Evolutionary conservation across 164 flowering plant genomes (phyloP), one percentile per base, ranked within the genome.

Genomic region (Annona squamosa): DNA sequence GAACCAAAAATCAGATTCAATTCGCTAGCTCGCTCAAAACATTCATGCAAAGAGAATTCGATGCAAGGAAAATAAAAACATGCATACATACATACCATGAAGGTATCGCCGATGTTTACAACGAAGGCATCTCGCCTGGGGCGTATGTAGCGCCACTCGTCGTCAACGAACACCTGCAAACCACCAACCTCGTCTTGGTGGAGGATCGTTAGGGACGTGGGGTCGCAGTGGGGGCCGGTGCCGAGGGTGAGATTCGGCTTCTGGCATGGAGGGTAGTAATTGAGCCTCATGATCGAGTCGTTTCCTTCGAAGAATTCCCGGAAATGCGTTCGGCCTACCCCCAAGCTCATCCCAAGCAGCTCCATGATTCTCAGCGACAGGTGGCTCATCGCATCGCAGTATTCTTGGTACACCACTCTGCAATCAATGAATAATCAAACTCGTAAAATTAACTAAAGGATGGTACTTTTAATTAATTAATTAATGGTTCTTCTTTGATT

Each of bases 171-270:
- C 48, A 91, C 97, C 74, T 92, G 86, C 10, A 92, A 86, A 4
- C 97, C 97, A 9, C 88, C 88, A 12, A 90, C 94, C 18, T 81
- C 73, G 82, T 90, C 96, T 71, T 92, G 96, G 81, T 92, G 94
- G 71, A 92, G 96, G 68, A 92, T 90, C 12, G 97, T 92, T n/a
- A 91, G 66, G 9, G 92, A 88, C 1, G 94, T 90, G 17, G 97
- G 97, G 73, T 91, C 97, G 64, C 91, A 90, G 74, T 89, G 97
- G 66, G 97, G 97, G 3, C 97, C 96, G 0, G 97, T 92, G 47
- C 97, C 97, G 46, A 90, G 78, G 3, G 96, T 87, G 43, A 81
- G 84, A 12, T 88, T 88, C 0, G 97, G 97, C 70, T 85, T 83
- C 64, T 88, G 92, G 79, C 97, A 90, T 13, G 83, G 86, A 1